Percentiles rank a stretch among this genome's conserved stretches.
These are phyloP conservation scores for Eimeria zaria DNA, from an alignment of 169 alveolate genomes.

Conservation along the genomic window DNA sequence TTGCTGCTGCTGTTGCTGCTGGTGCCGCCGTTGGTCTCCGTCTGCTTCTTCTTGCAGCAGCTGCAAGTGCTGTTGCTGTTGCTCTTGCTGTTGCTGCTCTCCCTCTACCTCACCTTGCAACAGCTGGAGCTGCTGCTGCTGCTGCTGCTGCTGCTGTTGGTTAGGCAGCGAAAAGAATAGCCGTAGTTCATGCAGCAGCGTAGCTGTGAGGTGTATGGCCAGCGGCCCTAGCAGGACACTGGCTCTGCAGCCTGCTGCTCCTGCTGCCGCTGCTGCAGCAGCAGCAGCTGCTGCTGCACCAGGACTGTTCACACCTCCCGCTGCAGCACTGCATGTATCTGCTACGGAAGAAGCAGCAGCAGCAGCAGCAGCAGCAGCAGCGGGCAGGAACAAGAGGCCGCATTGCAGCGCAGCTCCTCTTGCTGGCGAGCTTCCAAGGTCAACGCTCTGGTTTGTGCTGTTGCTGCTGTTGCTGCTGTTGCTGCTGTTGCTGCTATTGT, in stretches of 20 bases:
- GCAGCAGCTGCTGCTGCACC: constrained; percentile 46
- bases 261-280: constrained; percentile 71
- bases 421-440: constrained; percentile 27
- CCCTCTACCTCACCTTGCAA: background rate
- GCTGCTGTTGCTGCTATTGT: background rate
- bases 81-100: constrained; percentile 19
- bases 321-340: too few relatives aligned
- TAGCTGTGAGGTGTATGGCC: constrained; percentile 23
- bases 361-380: constrained; percentile 24
- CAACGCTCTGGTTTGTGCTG: background rate
- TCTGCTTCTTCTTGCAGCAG: background rate
- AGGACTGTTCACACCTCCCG: too few relatives aligned
- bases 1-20: constrained; percentile 25
- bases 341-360: constrained; percentile 1
- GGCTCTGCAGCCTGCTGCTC: constrained; percentile 47
- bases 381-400: constrained; percentile 39
- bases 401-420: constrained; percentile 71
- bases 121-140: constrained; percentile 30
- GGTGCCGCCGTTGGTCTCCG: background rate
- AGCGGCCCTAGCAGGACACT: constrained; percentile 61
- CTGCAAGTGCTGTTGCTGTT: constrained; percentile 24
- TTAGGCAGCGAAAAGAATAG: constrained; percentile 41
- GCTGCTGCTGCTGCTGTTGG: constrained; percentile 56
- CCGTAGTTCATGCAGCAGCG: constrained; percentile 57
- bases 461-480: constrained; percentile 35